These are phyloP conservation scores for Talaromyces sp. DNA, from an alignment of 2,329 filamentous ascomycete genomes.

Conservation along the genomic window DNA sequence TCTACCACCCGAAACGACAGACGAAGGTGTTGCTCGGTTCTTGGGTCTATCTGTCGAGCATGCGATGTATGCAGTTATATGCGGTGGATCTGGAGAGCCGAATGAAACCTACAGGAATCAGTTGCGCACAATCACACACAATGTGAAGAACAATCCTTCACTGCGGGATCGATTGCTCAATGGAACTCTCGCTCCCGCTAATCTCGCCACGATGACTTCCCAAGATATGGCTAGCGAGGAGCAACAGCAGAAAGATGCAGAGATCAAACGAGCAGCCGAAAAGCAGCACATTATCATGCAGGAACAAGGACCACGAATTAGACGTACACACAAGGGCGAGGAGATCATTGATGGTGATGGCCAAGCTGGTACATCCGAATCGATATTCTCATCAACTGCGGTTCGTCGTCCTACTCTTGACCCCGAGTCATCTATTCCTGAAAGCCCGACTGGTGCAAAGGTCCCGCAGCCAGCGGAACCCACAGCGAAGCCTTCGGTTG, in stretches of 20 bases:
- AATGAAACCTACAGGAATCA: constrained; percentile 60
- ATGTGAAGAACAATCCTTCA: constrained; percentile 83
- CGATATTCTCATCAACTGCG: constrained; percentile 49
- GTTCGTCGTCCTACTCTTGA: constrained; percentile 42
- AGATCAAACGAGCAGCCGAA: constrained; percentile 58
- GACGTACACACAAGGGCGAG: constrained; percentile 92
- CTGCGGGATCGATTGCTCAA: constrained; percentile 74
- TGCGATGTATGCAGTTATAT: constrained; percentile 56
- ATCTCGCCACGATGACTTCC: constrained; percentile 80
- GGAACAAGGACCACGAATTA: constrained; percentile 72
- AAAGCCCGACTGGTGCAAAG: constrained; percentile 26
- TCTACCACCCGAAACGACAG: constrained; percentile 62
- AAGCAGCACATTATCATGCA: constrained; percentile 73
- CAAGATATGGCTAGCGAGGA: constrained; percentile 93
- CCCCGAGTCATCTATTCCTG: constrained; percentile 26
- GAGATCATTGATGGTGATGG: constrained; percentile 79
- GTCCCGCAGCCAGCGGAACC: constrained; percentile 26
- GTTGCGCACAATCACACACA: constrained; percentile 75
- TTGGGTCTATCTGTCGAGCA: constrained; percentile 80
- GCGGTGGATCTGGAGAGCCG: constrained; percentile 52
- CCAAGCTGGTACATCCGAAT: constrained; percentile 47
- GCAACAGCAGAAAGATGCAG: constrained; percentile 63
- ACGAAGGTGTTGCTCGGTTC: constrained; percentile 64
- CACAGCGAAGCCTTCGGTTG: constrained; percentile 6
- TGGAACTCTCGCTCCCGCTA: constrained; percentile 68